A percentile compares a stretch with the other conserved stretches of the same genome.
Evolutionary conservation across 805 yeast genomes (phyloP).

Genomic region (Hanseniaspora guilliermondii): DNA sequence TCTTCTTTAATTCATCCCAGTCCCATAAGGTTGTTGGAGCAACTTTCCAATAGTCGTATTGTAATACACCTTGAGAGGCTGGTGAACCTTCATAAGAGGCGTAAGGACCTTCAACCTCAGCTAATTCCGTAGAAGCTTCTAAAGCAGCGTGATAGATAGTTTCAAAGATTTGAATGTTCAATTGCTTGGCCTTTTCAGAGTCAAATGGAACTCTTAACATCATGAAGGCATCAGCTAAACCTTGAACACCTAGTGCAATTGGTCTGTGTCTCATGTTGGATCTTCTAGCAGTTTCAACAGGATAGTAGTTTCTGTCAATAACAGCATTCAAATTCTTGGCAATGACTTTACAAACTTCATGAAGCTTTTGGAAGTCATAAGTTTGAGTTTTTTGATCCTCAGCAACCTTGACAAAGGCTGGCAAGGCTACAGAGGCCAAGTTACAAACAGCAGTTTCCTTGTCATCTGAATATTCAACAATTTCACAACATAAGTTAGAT

Average conservation of each 20-base stretch:
- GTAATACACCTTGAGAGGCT: conserved; percentile 71
- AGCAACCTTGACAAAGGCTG: conserved; percentile 50
- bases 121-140: conserved; percentile 76
- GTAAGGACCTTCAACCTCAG: conserved; percentile 56
- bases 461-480: conserved; percentile 82
- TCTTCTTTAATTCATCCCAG: conserved; percentile 61
- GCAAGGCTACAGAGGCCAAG: conserved; percentile 80
- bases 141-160: conserved; percentile 90
- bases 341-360: conserved; percentile 63
- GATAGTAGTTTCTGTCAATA: conserved; percentile 77
- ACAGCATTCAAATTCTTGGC: conserved; percentile 67
- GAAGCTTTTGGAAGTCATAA: conserved; percentile 66
- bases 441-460: conserved; percentile 94
- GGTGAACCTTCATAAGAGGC: conserved; percentile 75
- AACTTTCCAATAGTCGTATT: conserved; percentile 76
- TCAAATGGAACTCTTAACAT: conserved; percentile 75
- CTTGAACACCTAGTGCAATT: conserved; percentile 96
- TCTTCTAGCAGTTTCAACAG: conserved; percentile 58
- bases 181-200: conserved; percentile 57
- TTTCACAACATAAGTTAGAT: conserved; percentile 88
- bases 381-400: conserved; percentile 34
- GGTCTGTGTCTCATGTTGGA: conserved; percentile 84
- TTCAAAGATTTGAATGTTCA: conserved; percentile 82
- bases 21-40: conserved; percentile 75
- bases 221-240: conserved; percentile 82